Evolutionary conservation across 2,329 filamentous ascomycete genomes (phyloP).

Genomic region (Orbilia brochopaga): DNA sequence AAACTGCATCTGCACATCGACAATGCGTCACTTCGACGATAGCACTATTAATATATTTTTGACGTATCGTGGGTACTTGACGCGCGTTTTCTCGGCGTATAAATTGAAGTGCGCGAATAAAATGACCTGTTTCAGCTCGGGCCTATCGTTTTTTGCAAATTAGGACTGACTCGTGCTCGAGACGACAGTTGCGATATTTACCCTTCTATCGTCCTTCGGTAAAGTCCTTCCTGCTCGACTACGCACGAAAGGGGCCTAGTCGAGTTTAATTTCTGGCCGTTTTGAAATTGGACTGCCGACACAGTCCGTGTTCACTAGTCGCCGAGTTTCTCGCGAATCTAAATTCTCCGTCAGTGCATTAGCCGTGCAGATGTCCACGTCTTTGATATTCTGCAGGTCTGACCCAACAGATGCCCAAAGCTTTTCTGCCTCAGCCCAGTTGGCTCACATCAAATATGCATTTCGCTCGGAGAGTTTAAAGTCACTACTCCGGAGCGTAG

Average conservation of each 20-base stretch:
- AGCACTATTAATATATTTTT: no score
- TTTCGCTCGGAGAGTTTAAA: no score
- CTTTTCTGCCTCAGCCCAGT: neutral
- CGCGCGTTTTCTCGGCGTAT: slow-evolving; percentile 4
- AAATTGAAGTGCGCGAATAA: slow-evolving; percentile 1
- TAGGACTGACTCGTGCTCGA: slow-evolving; percentile 19
- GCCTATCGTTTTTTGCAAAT: slow-evolving; percentile 15
- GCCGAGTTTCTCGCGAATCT: slow-evolving; percentile 1
- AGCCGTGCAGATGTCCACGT: slow-evolving; percentile 4
- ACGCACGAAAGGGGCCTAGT: slow-evolving; percentile 21
- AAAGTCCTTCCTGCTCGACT: slow-evolving; percentile 27
- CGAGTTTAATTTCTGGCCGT: slow-evolving; percentile 30
- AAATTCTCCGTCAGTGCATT: slow-evolving; percentile 8
- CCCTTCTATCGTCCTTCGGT: slow-evolving; percentile 10
- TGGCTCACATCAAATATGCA: neutral
- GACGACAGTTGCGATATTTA: no score
- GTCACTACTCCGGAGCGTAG: no score
- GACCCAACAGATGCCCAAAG: neutral
- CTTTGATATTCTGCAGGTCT: neutral
- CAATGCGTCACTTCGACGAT: no score
- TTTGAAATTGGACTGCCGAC: slow-evolving; percentile 33
- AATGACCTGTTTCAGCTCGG: slow-evolving; percentile 19
- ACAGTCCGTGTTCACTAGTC: neutral
- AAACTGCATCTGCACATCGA: no score
- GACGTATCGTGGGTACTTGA: neutral